These are phyloP conservation scores for Hamigera avellanea DNA, from an alignment of 495 filamentous ascomycete genomes.

Conservation along the genomic window DNA sequence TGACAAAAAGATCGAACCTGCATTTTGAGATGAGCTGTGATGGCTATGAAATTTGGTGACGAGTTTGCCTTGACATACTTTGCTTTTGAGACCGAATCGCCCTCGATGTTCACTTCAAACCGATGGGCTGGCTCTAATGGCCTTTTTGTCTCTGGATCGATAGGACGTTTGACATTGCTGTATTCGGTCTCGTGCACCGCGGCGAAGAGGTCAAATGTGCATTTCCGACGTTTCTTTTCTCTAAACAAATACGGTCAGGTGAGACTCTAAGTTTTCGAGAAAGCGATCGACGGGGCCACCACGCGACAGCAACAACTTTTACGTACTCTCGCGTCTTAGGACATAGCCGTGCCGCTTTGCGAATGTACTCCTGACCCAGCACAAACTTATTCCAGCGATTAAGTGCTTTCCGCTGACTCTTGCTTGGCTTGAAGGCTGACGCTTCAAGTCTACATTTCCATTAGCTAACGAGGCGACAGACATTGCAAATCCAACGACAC, in stretches of 20 bases:
- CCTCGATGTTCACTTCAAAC: constrained; percentile 70
- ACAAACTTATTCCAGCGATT: constrained; percentile 86
- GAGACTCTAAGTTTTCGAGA: too few relatives aligned
- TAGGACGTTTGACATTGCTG: constrained; percentile 39
- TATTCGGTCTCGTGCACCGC: constrained; percentile 65
- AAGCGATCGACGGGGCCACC: not conserved
- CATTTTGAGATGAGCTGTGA: not conserved
- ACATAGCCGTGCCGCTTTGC: constrained; percentile 58
- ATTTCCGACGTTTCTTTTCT: constrained; percentile 61
- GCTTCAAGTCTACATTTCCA: constrained; percentile 48
- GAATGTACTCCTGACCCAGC: constrained; percentile 65
- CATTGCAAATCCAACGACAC: too few relatives aligned
- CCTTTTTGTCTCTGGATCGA: constrained; percentile 39
- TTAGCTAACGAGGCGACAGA: too few relatives aligned
- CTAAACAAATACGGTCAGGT: constrained; percentile 18
- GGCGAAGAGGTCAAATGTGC: constrained; percentile 60
- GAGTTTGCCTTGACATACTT: constrained; percentile 45
- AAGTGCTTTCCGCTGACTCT: constrained; percentile 75
- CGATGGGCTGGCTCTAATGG: constrained; percentile 62
- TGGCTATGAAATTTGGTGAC: not conserved
- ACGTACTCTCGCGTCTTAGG: constrained; percentile 66
- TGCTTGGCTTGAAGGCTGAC: constrained; percentile 53
- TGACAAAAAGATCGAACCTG: constrained; percentile 58
- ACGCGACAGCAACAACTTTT: not conserved
- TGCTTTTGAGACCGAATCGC: constrained; percentile 70